Evolutionary conservation across 768 basidiomycete species (phyloP).

Genomic region (Mycena rebaudengoi): DNA sequence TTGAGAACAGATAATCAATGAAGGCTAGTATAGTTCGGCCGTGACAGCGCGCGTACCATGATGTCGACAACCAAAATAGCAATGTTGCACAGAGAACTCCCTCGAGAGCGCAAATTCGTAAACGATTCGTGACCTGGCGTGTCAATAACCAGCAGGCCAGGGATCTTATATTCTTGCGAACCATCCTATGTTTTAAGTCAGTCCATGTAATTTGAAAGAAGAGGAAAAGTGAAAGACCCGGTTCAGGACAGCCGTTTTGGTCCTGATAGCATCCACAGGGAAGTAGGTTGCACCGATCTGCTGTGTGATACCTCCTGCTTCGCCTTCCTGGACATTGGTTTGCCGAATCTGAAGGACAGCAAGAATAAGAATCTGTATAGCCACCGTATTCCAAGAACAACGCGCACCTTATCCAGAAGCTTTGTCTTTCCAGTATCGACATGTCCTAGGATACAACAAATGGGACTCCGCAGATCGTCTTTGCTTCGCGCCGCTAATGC

Average conservation of each 20-base stretch:
- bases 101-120: conserved; percentile 94
- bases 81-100: conserved; percentile 97
- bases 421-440: conserved; percentile 99
- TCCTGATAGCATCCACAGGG: conserved; percentile 93
- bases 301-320: conserved; percentile 99
- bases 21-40: background rate
- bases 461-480: conserved; percentile 93
- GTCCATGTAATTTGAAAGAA: background rate
- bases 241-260: conserved; percentile 94
- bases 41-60: conserved; percentile 62
- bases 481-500: conserved; percentile 88
- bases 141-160: conserved; percentile 95
- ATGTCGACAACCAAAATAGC: conserved; percentile 99
- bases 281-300: conserved; percentile 99
- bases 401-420: conserved; percentile 88
- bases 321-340: conserved; percentile 99
- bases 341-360: conserved; percentile 90
- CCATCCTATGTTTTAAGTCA: conserved; percentile 62
- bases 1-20: conserved; percentile 8
- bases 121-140: conserved; percentile 99
- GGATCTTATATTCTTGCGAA: conserved; percentile 92
- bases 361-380: background rate
- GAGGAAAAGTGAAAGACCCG: conserved; percentile 52
- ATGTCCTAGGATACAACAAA: conserved; percentile 98
- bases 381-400: background rate